These are phyloP conservation scores for Globisporangium nagaii DNA, from an alignment of 352 stramenopile genomes.

Conservation along the genomic window DNA sequence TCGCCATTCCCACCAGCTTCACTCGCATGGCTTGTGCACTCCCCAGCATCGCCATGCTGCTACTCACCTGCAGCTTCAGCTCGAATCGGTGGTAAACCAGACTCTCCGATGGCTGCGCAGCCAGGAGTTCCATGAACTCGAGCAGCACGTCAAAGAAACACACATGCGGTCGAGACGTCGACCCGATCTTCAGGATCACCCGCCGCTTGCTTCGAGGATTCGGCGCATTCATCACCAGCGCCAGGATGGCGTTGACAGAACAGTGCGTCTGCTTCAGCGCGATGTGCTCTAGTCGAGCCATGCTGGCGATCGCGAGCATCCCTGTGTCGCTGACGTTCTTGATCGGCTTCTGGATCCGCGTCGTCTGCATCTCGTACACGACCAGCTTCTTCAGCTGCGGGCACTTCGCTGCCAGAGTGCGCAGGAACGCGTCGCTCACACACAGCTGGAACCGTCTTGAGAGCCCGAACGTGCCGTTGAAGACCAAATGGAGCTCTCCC, in stretches of 20 bases:
- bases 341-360: background rate
- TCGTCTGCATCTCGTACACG: slow-evolving; percentile 6
- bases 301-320: background rate
- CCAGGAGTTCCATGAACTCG: background rate
- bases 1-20: background rate
- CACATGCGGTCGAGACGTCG: background rate
- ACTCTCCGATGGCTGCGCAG: background rate
- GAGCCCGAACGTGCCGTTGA: background rate
- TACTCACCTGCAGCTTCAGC: background rate
- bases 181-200: background rate
- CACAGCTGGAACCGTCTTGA: slow-evolving; percentile 1
- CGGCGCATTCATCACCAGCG: background rate
- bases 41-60: background rate
- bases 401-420: background rate
- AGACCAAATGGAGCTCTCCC: slow-evolving; percentile 10
- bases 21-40: background rate
- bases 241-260: background rate
- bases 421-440: background rate
- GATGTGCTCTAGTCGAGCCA: background rate
- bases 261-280: slow-evolving; percentile 5
- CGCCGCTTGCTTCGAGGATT: background rate
- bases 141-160: background rate
- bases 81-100: background rate
- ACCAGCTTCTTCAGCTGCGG: background rate
- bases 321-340: slow-evolving; percentile 1